Conservation (phyloP, 352 stramenopile genomes). For the Albugo laibachii region DNA sequence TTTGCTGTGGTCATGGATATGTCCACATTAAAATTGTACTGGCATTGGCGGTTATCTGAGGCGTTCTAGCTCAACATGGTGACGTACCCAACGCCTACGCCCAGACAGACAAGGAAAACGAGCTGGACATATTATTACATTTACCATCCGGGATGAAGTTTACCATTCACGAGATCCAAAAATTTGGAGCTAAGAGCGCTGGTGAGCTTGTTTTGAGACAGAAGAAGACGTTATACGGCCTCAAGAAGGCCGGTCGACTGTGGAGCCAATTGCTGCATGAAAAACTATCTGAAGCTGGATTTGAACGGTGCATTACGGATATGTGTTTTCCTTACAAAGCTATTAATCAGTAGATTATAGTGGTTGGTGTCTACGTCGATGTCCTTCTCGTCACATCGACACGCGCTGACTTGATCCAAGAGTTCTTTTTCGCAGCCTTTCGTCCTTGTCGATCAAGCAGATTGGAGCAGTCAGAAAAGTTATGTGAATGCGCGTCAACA, state of each 20-base stretch:
- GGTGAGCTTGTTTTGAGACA: constrained; percentile 6
- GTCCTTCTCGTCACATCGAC: constrained; percentile 13
- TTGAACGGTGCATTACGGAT: constrained; percentile 10
- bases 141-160: not conserved
- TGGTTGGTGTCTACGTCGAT: constrained; percentile 13
- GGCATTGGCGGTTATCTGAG: not conserved
- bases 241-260: constrained; percentile 13
- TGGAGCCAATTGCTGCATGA: constrained; percentile 9
- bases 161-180: too few species aligned
- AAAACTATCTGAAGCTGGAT: constrained; percentile 6
- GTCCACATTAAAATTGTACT: not conserved
- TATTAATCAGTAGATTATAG: not conserved
- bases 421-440: constrained; percentile 7
- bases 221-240: constrained; percentile 11
- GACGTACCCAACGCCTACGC: constrained; percentile 4
- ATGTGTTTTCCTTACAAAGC: constrained; percentile 10
- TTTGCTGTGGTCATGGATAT: too few species aligned
- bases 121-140: constrained; percentile 1
- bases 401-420: not conserved
- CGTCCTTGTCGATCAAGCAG: constrained; percentile 10
- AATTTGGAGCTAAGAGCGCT: too few species aligned
- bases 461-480: constrained; percentile 9
- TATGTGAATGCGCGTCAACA: constrained; percentile 14
- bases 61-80: not conserved
- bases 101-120: not conserved